phyloP scores from a whole-genome alignment of 2,329 filamentous ascomycete species.

The Zasmidium cellare region DNA sequence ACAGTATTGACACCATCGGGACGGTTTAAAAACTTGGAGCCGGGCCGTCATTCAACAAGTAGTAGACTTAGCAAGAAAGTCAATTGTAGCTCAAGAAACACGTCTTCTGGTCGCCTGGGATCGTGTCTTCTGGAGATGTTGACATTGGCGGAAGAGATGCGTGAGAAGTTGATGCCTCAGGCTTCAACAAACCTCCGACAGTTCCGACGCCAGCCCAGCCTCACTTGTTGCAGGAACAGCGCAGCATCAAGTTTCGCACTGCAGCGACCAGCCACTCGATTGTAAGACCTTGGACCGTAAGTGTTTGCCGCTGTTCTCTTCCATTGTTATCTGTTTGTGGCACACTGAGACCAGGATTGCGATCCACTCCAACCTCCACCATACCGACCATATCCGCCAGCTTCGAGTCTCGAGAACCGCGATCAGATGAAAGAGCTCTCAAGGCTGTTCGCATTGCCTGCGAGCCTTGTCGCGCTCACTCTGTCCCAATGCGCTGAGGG shows the following conservation, averaged over 20 bases:
- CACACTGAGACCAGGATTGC: neutral
- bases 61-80: too few species aligned
- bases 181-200: neutral
- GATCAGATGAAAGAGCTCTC: constrained; percentile 24
- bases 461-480: constrained; percentile 20
- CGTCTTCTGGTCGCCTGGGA: too few species aligned
- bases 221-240: neutral
- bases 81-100: too few species aligned
- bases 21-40: too few species aligned
- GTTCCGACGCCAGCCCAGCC: neutral
- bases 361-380: neutral
- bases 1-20: too few species aligned
- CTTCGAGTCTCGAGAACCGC: too few species aligned
- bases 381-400: neutral
- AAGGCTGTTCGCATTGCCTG: constrained; percentile 27
- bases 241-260: neutral
- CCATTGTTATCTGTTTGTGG: neutral
- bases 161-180: too few species aligned
- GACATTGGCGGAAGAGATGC: too few species aligned
- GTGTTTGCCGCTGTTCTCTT: neutral
- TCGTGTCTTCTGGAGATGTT: too few species aligned
- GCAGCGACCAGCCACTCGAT: neutral
- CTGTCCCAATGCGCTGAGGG: constrained; percentile 11
- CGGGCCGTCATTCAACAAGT: too few species aligned
- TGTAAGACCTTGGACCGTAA: neutral